A percentile compares a stretch with the other conserved stretches of the same genome.
Conservation (phyloP, 1,284 basidiomycete genomes). For the Tylopilus microsporus region DNA sequence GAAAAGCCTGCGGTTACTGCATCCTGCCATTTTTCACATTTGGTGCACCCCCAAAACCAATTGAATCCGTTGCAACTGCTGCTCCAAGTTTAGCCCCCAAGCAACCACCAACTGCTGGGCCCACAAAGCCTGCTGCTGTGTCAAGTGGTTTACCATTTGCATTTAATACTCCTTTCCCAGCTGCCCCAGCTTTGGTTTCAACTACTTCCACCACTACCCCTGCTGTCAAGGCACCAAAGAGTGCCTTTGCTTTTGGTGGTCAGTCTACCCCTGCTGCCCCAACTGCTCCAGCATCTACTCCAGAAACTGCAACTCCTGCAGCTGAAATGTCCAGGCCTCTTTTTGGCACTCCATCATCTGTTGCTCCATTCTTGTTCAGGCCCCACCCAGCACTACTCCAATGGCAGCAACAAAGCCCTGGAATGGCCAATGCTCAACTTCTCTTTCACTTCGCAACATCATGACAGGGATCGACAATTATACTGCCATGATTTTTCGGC, state of each 20-base stretch:
- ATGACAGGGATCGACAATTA: too few relatives aligned
- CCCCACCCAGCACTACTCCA: constrained; percentile 24
- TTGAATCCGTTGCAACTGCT: constrained; percentile 11
- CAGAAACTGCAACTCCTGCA: constrained; percentile 3
- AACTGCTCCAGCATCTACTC: constrained; percentile 4
- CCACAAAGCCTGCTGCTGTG: constrained; percentile 4
- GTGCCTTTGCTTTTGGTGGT: constrained; percentile 22
- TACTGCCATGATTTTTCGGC: too few relatives aligned
- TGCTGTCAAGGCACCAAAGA: constrained; percentile 24
- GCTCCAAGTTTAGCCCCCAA: constrained; percentile 5
- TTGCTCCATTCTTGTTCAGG: constrained; percentile 29
- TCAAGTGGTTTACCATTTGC: constrained; percentile 12
- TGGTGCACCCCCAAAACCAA: constrained; percentile 18
- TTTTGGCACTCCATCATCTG: constrained; percentile 24
- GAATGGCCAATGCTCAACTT: constrained; percentile 43
- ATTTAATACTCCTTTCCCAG: constrained; percentile 17
- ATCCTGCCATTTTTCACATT: constrained; percentile 20
- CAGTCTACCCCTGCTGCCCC: constrained; percentile 13
- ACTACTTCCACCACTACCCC: constrained; percentile 6
- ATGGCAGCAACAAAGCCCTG: constrained; percentile 28
- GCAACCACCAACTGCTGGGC: constrained; percentile 8
- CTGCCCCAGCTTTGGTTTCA: background rate
- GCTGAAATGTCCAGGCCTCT: constrained; percentile 23
- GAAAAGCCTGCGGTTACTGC: constrained; percentile 10
- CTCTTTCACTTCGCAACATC: constrained; percentile 35